phyloP scores from a whole-genome alignment of 108 stramenopile species.

The Bacterosira constricta region DNA sequence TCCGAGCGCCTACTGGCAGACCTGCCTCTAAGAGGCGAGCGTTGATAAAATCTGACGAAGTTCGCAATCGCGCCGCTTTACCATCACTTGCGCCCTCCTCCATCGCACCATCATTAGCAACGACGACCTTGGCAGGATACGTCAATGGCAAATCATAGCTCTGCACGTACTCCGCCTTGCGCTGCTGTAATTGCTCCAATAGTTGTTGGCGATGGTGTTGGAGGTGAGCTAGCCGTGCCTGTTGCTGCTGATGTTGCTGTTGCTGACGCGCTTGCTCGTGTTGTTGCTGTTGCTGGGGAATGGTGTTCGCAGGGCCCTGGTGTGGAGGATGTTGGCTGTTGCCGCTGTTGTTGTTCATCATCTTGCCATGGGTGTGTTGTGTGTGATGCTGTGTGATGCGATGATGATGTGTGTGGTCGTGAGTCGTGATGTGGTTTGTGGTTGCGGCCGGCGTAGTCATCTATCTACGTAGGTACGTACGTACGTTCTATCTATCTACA shows the following conservation, averaged over 20 bases:
- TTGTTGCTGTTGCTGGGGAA: too few relatives aligned
- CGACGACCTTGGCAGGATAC: constrained; percentile 32
- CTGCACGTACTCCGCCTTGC: constrained; percentile 11
- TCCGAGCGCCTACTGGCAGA: constrained; percentile 58
- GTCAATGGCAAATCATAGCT: constrained; percentile 32
- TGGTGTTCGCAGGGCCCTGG: too few relatives aligned
- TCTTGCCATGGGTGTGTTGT: too few relatives aligned
- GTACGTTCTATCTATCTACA: too few relatives aligned
- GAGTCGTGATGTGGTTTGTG: too few relatives aligned
- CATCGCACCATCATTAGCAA: background rate
- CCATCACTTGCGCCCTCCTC: background rate
- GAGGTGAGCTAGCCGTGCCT: background rate
- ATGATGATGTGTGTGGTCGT: too few relatives aligned
- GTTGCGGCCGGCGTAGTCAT: too few relatives aligned
- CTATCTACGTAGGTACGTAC: too few relatives aligned
- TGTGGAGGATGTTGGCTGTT: too few relatives aligned
- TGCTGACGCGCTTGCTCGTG: too few relatives aligned
- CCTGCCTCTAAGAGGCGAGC: constrained; percentile 76
- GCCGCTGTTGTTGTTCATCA: too few relatives aligned
- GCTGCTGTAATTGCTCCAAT: constrained; percentile 16
- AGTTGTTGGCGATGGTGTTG: constrained; percentile 4
- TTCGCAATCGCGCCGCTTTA: constrained; percentile 31
- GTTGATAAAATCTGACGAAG: constrained; percentile 63
- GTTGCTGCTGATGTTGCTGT: constrained; percentile 9
- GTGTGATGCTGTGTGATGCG: too few relatives aligned